Percentiles rank a stretch among this genome's conserved stretches.
These are phyloP conservation scores for Penicillium frequentans DNA, from an alignment of 2,329 filamentous ascomycete species.

Conservation along the genomic window DNA sequence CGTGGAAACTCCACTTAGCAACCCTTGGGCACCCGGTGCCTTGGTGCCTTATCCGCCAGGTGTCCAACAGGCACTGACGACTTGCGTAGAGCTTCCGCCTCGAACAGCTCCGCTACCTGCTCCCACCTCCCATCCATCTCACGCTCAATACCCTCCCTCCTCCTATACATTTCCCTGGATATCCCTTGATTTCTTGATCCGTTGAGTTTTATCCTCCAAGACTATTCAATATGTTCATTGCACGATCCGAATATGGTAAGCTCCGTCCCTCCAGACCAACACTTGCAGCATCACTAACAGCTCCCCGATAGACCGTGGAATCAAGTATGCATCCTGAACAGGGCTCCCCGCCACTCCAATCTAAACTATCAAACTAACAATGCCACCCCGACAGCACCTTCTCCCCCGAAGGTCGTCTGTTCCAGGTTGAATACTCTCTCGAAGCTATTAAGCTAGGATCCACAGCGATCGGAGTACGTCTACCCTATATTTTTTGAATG, in stretches of 20 bases:
- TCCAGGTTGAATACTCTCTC: conserved; percentile 99
- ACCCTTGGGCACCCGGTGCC: conserved; percentile 14
- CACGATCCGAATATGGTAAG: conserved; percentile 99
- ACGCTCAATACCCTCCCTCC: not conserved
- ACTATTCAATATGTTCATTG: conserved; percentile 89
- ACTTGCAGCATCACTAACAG: conserved; percentile 37
- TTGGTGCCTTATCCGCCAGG: conserved; percentile 17
- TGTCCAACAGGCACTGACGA: conserved; percentile 28
- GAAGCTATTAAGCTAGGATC: conserved; percentile 99
- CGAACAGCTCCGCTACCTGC: conserved; percentile 28
- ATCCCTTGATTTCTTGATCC: not conserved
- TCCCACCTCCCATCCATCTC: conserved; percentile 6
- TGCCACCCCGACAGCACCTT: conserved; percentile 70
- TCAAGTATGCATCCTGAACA: conserved; percentile 68
- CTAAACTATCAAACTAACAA: conserved; percentile 22
- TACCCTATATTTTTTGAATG: not conserved
- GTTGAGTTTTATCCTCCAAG: conserved; percentile 1
- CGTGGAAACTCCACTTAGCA: conserved; percentile 1
- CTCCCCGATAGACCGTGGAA: conserved; percentile 59
- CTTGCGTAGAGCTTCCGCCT: conserved; percentile 36
- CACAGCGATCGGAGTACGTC: conserved; percentile 85
- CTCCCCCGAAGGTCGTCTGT: conserved; percentile 98
- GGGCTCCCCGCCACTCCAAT: not conserved
- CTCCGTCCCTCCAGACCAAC: conserved; percentile 26
- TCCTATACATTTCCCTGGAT: not conserved